Conservation (phyloP, 176 grass and related monocot species). For the Hordeum marinum region DNA sequence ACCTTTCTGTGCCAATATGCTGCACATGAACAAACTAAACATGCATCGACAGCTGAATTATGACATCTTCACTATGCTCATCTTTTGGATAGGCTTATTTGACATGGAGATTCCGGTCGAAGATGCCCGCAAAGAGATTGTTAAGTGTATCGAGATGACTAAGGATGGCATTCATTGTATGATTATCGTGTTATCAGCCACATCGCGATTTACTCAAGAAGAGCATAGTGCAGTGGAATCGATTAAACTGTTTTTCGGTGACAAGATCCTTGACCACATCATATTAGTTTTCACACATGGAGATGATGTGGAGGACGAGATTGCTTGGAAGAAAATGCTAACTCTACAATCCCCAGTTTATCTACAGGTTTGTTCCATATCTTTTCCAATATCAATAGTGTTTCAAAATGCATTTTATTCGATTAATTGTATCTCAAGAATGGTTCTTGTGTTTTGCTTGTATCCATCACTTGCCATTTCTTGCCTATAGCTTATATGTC, state of each 20-base stretch:
- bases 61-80: neutral
- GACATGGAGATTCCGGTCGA: slow-evolving; percentile 35
- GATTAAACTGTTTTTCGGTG: slow-evolving; percentile 57
- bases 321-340: slow-evolving; percentile 2
- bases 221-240: slow-evolving; percentile 49
- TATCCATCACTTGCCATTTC: neutral
- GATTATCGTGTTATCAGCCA: slow-evolving; percentile 61
- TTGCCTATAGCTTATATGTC: neutral
- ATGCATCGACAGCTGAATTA: neutral
- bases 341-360: neutral
- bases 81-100: slow-evolving; percentile 40
- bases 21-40: neutral
- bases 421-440: no score
- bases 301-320: slow-evolving; percentile 41
- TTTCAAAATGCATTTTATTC: neutral
- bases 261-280: slow-evolving; percentile 61
- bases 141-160: slow-evolving; percentile 55
- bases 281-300: slow-evolving; percentile 68
- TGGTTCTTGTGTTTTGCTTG: no score
- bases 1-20: neutral
- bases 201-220: slow-evolving; percentile 46
- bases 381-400: neutral
- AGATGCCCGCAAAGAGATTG: slow-evolving; percentile 43
- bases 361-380: neutral
- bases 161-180: slow-evolving; percentile 70